Base-by-base conservation (phyloP, 768 basidiomycete genomes). In the Leccinellum albellum region DNA sequence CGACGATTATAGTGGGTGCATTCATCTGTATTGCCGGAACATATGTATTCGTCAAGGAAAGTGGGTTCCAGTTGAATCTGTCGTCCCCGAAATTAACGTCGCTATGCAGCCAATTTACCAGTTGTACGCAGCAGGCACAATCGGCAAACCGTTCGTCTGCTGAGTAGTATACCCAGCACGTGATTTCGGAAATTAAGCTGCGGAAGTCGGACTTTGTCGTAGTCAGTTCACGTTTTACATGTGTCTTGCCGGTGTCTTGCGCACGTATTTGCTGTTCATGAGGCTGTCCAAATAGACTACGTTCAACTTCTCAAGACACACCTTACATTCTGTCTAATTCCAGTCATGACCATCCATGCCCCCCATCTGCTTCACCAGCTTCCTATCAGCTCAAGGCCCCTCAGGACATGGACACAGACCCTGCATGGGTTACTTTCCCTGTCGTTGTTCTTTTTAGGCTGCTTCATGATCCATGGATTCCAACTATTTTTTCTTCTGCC, bases 401-500 rank as follows among this genome's bases (percentile, higher is more conserved):
- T 77, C 1, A 72, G 73, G 50, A 70, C 86, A 59, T 89, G 85
- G 83, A 46, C 57, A 37, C 82, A 81, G 70, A 74, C 67, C 2
- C 50, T 85, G 47, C 67, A 79, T 26, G 85, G 77, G 26, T 31
- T 82, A 5, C 66, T 82, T 24, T 89, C 86, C 69, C 62, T 73
- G 57, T 26, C 85, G 35, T 63, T 86, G 31, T 91, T 91, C 75
- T 71, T 82, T 60, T 60, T 80, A 8, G 91, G 81, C 12, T 85
- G 85, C 64, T 56, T 92, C 31, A 82, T 86, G 75, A 79, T 91
- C 61, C 84, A 92, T 65, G 78, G 74, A 29, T 83, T 84, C 35
- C 94, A 96, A 71, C 79, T 95, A 69, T 62, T 86, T 26, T 74
- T 88, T 61, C 74, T 91, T 35, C 75, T 92, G 15, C 85, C 91